These are phyloP conservation scores for Biscogniauxia marginata DNA, from an alignment of 2,329 filamentous ascomycete species.

Conservation along the genomic window DNA sequence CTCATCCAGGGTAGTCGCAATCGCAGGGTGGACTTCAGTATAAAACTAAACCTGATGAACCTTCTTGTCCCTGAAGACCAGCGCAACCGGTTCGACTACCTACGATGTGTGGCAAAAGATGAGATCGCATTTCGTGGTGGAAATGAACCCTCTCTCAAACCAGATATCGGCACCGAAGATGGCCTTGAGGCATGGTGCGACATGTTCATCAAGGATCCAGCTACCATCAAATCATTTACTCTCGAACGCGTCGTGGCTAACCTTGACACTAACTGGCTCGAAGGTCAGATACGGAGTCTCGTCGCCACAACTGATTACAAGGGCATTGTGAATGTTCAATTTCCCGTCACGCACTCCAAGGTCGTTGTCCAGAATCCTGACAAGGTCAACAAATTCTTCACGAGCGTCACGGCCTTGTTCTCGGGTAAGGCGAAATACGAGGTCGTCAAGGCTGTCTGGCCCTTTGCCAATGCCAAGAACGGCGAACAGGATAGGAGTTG, in stretches of 20 bases:
- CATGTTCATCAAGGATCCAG: conserved; percentile 45
- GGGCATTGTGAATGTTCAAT: conserved; percentile 36
- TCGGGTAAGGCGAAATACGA: conserved; percentile 54
- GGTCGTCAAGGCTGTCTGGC: conserved; percentile 56
- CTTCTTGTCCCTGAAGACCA: conserved; percentile 49
- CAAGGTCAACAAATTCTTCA: conserved; percentile 54
- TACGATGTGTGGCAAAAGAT: conserved; percentile 48
- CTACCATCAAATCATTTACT: conserved; percentile 47
- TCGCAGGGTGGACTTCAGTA: conserved; percentile 48
- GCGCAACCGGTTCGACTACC: conserved; percentile 49
- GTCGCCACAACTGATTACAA: conserved; percentile 50
- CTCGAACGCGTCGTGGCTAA: conserved; percentile 54
- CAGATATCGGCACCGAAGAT: conserved; percentile 40
- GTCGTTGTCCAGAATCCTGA: conserved; percentile 46
- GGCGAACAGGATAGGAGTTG: conserved; percentile 45
- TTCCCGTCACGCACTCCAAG: conserved; percentile 18
- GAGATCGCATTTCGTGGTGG: conserved; percentile 52
- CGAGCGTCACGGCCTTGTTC: conserved; percentile 50
- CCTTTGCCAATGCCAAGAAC: conserved; percentile 50
- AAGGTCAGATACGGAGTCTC: conserved; percentile 52
- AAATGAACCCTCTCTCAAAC: conserved; percentile 40
- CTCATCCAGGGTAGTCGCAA: conserved; percentile 47
- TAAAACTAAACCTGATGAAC: conserved; percentile 55
- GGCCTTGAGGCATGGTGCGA: conserved; percentile 50
- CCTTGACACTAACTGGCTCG: conserved; percentile 53